These are phyloP conservation scores for Fusarium avenaceum DNA, from an alignment of 2,329 filamentous ascomycete species.

Conservation along the genomic window DNA sequence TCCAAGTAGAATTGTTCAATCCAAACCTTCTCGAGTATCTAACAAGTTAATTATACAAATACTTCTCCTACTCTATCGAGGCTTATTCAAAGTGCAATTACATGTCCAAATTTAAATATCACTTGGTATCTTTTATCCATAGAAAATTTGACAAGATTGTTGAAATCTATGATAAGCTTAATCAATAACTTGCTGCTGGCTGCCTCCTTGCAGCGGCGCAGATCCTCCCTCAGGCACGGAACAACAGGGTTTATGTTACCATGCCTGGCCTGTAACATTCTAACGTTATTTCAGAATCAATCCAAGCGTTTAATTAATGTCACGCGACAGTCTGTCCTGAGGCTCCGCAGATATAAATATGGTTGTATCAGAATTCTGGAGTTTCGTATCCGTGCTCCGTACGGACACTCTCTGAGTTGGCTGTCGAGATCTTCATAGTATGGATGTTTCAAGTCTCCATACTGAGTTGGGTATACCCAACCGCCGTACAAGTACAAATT, in stretches of 20 bases:
- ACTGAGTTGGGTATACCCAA: not conserved
- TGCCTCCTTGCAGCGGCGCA: conserved; percentile 33
- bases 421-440: no score
- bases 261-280: conserved; percentile 2
- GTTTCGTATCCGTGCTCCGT: not conserved
- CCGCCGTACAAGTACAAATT: no score
- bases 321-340: conserved; percentile 35
- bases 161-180: no score
- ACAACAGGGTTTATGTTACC: conserved; percentile 7
- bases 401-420: not conserved
- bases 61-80: no score
- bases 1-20: no score
- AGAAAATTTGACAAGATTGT: no score
- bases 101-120: no score
- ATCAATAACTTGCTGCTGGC: conserved; percentile 11
- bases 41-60: no score
- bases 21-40: no score
- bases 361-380: conserved; percentile 12
- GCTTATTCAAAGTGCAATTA: no score
- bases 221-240: conserved; percentile 30
- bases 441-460: not conserved
- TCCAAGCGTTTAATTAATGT: conserved; percentile 31
- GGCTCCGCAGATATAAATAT: conserved; percentile 20
- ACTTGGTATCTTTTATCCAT: no score
- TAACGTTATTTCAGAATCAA: conserved; percentile 16